A percentile compares a stretch with the other conserved stretches of the same genome.
phyloP scores from a whole-genome alignment of 2,329 filamentous ascomycete species.

The Amphichorda felina region DNA sequence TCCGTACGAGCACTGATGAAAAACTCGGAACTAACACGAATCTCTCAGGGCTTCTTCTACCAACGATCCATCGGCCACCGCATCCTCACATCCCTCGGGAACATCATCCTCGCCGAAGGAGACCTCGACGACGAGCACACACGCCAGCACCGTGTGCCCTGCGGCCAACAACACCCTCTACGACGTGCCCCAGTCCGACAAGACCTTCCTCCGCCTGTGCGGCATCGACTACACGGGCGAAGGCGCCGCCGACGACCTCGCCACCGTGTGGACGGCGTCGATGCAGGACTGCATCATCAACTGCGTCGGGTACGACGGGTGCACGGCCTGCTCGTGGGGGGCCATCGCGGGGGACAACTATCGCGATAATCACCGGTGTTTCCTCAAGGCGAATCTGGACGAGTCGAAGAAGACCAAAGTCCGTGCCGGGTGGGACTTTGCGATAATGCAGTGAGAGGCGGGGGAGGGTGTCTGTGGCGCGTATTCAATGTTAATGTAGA shows the following conservation, averaged over 20 bases:
- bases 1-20: not conserved
- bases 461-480: no score
- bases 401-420: conserved; percentile 14
- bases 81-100: conserved; percentile 6
- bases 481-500: not conserved
- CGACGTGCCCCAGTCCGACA: conserved; percentile 23
- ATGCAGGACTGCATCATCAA: conserved; percentile 31
- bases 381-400: conserved; percentile 26
- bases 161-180: conserved; percentile 31
- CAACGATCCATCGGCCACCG: not conserved
- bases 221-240: conserved; percentile 28
- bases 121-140: conserved; percentile 10
- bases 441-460: conserved; percentile 10
- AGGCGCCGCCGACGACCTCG: conserved; percentile 20
- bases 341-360: conserved; percentile 23
- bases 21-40: not conserved
- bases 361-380: conserved; percentile 27
- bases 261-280: conserved; percentile 20
- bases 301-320: conserved; percentile 25
- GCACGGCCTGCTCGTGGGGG: conserved; percentile 32
- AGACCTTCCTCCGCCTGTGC: conserved; percentile 29
- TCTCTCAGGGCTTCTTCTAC: not conserved
- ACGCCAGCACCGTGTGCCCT: conserved; percentile 22
- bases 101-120: conserved; percentile 9
- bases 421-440: conserved; percentile 29